Percentiles rank a stretch among this genome's conserved stretches.
phyloP scores from a whole-genome alignment of 176 grass and related monocot genomes.

The Elymus sibiricus region DNA sequence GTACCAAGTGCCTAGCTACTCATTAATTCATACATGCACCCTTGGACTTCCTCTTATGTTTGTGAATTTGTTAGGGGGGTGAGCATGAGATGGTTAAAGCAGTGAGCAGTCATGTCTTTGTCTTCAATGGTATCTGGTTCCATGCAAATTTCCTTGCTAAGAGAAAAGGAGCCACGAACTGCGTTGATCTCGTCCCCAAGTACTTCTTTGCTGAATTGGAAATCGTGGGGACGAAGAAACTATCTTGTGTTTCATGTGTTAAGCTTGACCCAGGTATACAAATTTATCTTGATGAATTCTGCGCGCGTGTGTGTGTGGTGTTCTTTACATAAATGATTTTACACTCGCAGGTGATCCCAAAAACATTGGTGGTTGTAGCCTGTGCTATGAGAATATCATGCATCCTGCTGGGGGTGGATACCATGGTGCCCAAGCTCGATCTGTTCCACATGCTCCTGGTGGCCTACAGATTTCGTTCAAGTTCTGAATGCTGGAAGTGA shows the following conservation, averaged over 20 bases:
- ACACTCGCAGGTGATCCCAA: neutral
- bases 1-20: neutral
- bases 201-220: neutral
- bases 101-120: neutral
- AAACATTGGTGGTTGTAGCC: neutral
- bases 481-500: neutral
- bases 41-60: neutral
- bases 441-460: neutral
- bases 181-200: neutral
- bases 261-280: neutral
- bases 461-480: neutral
- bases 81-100: neutral
- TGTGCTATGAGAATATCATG: neutral
- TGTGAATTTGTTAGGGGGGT: neutral
- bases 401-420: neutral
- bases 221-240: neutral
- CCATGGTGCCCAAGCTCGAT: neutral
- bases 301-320: neutral
- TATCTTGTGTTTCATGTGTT: neutral
- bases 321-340: neutral
- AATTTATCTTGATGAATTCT: neutral
- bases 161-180: neutral
- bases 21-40: neutral
- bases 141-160: neutral
- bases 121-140: conserved; percentile 5